phyloP scores from a whole-genome alignment of 768 basidiomycete genomes.

The Tylopilus sp. region DNA sequence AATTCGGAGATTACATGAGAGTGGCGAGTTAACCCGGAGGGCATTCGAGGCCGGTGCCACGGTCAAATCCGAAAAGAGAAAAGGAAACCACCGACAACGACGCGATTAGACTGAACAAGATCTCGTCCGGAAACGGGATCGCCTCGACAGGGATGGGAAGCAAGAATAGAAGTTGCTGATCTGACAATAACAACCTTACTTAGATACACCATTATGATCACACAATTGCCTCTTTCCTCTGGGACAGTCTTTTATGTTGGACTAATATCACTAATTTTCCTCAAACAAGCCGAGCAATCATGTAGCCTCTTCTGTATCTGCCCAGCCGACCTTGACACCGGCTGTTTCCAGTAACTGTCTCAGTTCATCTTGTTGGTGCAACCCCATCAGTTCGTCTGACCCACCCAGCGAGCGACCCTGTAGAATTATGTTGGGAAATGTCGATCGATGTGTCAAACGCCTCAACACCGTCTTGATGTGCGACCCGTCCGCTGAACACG shows the following conservation, averaged over 20 bases:
- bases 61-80: constrained; percentile 52
- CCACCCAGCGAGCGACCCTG: constrained; percentile 64
- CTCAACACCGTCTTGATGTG: constrained; percentile 63
- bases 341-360: constrained; percentile 43
- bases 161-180: neutral
- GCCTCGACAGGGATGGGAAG: neutral
- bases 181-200: neutral
- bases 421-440: constrained; percentile 75
- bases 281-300: too few relatives aligned
- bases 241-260: constrained; percentile 4
- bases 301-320: constrained; percentile 7
- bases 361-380: constrained; percentile 47
- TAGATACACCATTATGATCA: constrained; percentile 9
- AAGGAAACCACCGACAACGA: constrained; percentile 31
- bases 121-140: constrained; percentile 9
- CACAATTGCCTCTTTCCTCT: neutral
- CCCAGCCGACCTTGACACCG: constrained; percentile 37
- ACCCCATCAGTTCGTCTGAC: constrained; percentile 50
- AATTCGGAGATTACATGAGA: constrained; percentile 47
- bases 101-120: neutral
- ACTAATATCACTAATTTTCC: neutral
- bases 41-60: constrained; percentile 56
- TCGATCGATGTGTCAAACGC: constrained; percentile 61
- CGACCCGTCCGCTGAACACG: constrained; percentile 50
- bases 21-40: constrained; percentile 49